Evolutionary conservation across 2,329 filamentous ascomycete genomes (phyloP).

Genomic region (Colletotrichum chlorophyti): DNA sequence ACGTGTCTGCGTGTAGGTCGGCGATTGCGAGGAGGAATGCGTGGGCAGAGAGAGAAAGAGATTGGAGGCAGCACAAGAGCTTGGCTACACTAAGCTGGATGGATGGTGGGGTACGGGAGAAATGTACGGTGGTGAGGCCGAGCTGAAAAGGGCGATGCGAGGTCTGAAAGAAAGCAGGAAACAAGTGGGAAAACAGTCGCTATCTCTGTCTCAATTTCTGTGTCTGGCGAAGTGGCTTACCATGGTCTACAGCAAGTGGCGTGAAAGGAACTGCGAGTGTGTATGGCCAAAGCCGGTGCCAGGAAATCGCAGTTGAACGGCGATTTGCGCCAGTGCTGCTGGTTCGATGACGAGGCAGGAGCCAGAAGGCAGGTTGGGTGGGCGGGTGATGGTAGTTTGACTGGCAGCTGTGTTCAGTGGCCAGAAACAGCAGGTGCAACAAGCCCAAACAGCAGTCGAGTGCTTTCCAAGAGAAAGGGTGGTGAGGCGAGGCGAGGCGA

Average conservation of each 20-base stretch:
- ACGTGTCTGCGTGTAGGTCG: background rate
- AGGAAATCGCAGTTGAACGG: constrained; percentile 14
- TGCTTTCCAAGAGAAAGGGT: constrained; percentile 6
- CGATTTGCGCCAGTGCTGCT: constrained; percentile 25
- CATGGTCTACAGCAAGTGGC: constrained; percentile 21
- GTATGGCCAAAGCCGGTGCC: constrained; percentile 8
- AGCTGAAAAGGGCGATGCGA: background rate
- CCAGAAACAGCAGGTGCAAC: constrained; percentile 16
- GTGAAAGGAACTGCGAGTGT: constrained; percentile 11
- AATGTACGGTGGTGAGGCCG: background rate
- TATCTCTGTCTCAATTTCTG: background rate
- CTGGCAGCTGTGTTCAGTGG: constrained; percentile 17
- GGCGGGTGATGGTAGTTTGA: constrained; percentile 1
- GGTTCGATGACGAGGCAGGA: constrained; percentile 23
- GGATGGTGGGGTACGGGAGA: constrained; percentile 24
- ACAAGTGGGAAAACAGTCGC: background rate
- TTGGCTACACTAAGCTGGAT: constrained; percentile 10
- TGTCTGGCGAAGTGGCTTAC: too few species aligned
- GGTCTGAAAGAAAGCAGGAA: constrained; percentile 7
- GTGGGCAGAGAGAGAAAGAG: background rate
- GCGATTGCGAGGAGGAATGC: background rate
- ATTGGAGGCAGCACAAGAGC: background rate
- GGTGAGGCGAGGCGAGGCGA: too few species aligned
- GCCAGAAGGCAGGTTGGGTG: constrained; percentile 23
- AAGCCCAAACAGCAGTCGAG: constrained; percentile 19